Evolutionary conservation across 2,329 filamentous ascomycete species (phyloP).

Genomic region (Elsinoe ampelina): DNA sequence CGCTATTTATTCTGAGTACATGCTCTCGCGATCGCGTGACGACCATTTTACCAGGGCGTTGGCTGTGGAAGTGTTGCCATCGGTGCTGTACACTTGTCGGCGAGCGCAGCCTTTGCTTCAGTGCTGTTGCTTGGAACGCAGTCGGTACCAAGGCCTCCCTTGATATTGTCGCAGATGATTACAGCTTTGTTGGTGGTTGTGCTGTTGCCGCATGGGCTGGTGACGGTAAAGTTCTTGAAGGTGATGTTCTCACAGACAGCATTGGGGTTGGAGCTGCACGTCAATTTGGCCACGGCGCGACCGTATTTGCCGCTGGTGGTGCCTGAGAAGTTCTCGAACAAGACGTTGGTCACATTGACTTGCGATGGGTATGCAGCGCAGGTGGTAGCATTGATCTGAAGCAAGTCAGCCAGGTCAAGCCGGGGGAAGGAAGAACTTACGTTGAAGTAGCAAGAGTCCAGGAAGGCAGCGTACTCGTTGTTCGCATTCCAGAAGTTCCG

Average conservation of each 20-base stretch:
- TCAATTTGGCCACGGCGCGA: conserved; percentile 45
- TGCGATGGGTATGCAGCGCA: conserved; percentile 47
- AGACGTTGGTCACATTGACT: conserved; percentile 51
- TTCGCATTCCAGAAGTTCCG: conserved; percentile 1
- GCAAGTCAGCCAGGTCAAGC: neutral
- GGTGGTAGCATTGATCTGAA: conserved; percentile 35
- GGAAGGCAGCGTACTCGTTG: neutral
- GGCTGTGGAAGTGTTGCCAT: neutral
- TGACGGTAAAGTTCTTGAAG: conserved; percentile 47
- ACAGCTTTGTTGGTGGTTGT: conserved; percentile 12
- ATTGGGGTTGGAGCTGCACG: conserved; percentile 38
- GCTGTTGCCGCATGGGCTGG: conserved; percentile 36
- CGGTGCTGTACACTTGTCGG: neutral
- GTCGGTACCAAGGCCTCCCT: conserved; percentile 29
- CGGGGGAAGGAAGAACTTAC: neutral
- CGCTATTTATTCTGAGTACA: too few species aligned
- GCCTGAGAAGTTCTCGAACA: conserved; percentile 50
- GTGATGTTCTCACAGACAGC: conserved; percentile 47
- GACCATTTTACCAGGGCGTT: neutral
- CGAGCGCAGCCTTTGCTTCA: neutral
- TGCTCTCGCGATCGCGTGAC: too few species aligned
- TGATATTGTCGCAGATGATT: conserved; percentile 20
- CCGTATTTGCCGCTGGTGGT: conserved; percentile 49
- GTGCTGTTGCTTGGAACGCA: conserved; percentile 11
- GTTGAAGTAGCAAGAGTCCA: conserved; percentile 22